Percentiles rank a stretch among this genome's conserved stretches.
phyloP scores from a whole-genome alignment of 768 basidiomycete genomes.

The Podaxis sp. region DNA sequence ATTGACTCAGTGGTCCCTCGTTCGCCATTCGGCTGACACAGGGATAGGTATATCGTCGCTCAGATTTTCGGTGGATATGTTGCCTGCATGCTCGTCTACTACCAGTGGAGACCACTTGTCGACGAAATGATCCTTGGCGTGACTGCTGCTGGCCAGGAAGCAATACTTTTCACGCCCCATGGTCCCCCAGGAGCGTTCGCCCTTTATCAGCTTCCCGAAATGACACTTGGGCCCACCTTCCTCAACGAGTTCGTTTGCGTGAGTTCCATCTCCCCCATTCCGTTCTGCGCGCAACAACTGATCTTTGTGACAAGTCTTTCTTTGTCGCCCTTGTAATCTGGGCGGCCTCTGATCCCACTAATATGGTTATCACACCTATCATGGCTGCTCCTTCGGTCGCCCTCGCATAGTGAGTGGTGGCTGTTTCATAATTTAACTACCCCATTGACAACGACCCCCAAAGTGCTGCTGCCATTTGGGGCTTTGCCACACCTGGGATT shows the following conservation, averaged over 20 bases:
- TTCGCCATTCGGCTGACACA: background rate
- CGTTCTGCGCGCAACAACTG: background rate
- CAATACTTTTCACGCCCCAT: conserved; percentile 33
- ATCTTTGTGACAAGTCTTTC: conserved; percentile 26
- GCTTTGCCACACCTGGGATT: conserved; percentile 46
- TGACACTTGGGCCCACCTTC: conserved; percentile 44
- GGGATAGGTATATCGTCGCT: conserved; percentile 56
- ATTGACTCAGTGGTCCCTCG: background rate
- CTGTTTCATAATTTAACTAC: conserved; percentile 1
- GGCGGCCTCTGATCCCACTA: conserved; percentile 56
- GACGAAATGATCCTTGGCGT: conserved; percentile 31
- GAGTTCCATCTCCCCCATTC: conserved; percentile 18
- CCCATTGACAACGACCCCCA: background rate
- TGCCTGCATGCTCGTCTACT: conserved; percentile 58
- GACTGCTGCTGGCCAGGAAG: conserved; percentile 22
- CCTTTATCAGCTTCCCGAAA: conserved; percentile 44
- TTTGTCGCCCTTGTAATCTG: conserved; percentile 52
- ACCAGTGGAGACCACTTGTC: conserved; percentile 57
- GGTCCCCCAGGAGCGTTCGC: conserved; percentile 54
- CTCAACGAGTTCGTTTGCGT: conserved; percentile 59
- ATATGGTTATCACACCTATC: conserved; percentile 52
- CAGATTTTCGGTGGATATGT: conserved; percentile 68
- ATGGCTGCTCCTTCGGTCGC: conserved; percentile 51
- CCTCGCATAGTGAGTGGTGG: conserved; percentile 52
- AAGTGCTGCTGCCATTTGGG: conserved; percentile 61